Evolutionary conservation across 768 basidiomycete genomes (phyloP).

Genomic region (Fistulinella prunicolor): DNA sequence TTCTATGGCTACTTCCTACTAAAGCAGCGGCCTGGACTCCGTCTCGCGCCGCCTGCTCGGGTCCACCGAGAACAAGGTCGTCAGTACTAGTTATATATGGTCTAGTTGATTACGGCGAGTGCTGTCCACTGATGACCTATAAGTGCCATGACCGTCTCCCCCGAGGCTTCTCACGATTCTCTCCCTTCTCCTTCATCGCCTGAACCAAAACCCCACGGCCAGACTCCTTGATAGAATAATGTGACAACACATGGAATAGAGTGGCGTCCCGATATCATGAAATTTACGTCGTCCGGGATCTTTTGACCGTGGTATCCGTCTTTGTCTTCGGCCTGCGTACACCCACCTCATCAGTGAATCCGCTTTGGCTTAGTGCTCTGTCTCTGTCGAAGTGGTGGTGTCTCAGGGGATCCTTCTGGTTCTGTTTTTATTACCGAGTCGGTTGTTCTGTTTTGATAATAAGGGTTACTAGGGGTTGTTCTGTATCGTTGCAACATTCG

Average conservation of each 20-base stretch:
- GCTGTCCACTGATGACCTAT: constrained; percentile 13
- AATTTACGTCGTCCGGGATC: constrained; percentile 1
- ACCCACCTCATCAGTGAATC: constrained; percentile 2
- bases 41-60: too few species aligned
- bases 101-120: constrained; percentile 12
- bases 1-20: too few species aligned
- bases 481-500: constrained; percentile 4
- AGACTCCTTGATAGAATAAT: constrained; percentile 9
- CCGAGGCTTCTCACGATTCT: constrained; percentile 15
- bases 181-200: constrained; percentile 12
- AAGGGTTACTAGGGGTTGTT: background rate
- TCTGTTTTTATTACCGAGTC: background rate
- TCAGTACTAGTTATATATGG: too few species aligned
- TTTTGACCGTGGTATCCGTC: constrained; percentile 13
- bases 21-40: too few species aligned
- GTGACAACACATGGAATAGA: constrained; percentile 6
- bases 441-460: constrained; percentile 1
- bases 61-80: too few species aligned
- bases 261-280: constrained; percentile 8
- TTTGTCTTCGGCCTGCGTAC: background rate
- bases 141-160: constrained; percentile 6
- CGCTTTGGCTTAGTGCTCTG: constrained; percentile 8
- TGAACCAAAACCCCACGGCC: constrained; percentile 6
- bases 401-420: background rate
- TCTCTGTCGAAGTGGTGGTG: background rate